Percentiles rank a stretch among this genome's conserved stretches.
These are phyloP conservation scores for Coniella lustricola DNA, from an alignment of 2,329 filamentous ascomycete species.

Conservation along the genomic window DNA sequence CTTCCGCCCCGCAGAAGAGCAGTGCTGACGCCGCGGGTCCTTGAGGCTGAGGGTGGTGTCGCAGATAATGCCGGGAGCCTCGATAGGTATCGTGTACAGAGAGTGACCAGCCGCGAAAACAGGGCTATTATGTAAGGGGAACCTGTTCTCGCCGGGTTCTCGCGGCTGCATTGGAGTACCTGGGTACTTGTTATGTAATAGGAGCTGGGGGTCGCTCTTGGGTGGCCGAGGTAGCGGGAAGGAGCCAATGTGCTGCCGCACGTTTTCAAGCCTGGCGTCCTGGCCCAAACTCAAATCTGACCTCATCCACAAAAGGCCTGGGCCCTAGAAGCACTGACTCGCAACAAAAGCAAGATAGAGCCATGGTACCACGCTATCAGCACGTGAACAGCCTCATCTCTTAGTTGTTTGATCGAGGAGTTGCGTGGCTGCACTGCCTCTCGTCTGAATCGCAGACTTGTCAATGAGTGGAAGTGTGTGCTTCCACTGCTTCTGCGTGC, in stretches of 20 bases:
- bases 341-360: neutral
- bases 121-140: slow-evolving; percentile 44
- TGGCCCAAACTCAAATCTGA: slow-evolving; percentile 8
- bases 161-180: slow-evolving; percentile 27
- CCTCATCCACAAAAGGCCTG: neutral
- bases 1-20: neutral
- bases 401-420: too few relatives aligned
- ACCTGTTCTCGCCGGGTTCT: slow-evolving; percentile 21
- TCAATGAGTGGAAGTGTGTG: too few relatives aligned
- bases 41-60: slow-evolving; percentile 12
- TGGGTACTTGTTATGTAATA: slow-evolving; percentile 44
- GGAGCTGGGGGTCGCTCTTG: slow-evolving; percentile 19
- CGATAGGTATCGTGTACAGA: slow-evolving; percentile 14
- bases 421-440: too few relatives aligned
- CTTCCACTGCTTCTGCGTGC: too few relatives aligned
- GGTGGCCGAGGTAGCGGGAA: slow-evolving; percentile 24
- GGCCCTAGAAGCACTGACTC: too few relatives aligned
- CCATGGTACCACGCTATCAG: neutral
- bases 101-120: slow-evolving; percentile 12
- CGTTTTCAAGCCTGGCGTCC: slow-evolving; percentile 1
- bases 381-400: too few relatives aligned
- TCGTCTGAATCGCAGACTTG: too few relatives aligned
- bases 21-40: slow-evolving; percentile 10
- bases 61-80: slow-evolving; percentile 14
- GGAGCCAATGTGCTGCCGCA: slow-evolving; percentile 14